Percentiles rank a stretch among this genome's conserved stretches.
phyloP scores from a whole-genome alignment of 345 rosid species.

The Aethionema arabicum region DNA sequence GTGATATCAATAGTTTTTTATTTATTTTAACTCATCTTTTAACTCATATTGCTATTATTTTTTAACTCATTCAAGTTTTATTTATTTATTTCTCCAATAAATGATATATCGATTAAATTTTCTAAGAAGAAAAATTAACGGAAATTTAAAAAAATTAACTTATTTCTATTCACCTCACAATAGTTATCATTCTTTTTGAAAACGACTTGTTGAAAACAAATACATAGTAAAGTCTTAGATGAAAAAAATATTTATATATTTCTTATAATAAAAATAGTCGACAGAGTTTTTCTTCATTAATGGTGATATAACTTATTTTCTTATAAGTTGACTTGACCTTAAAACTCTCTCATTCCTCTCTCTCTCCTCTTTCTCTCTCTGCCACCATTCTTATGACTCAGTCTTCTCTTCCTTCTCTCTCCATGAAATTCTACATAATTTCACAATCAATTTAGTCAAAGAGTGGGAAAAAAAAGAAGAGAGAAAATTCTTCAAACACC shows the following conservation, averaged over 20 bases:
- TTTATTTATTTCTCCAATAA: too few species aligned
- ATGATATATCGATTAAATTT: too few species aligned
- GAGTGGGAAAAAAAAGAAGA: neutral
- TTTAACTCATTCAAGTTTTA: too few species aligned
- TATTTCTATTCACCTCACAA: too few species aligned
- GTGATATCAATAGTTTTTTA: too few species aligned
- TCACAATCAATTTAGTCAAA: neutral
- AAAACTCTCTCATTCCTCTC: constrained; percentile 3
- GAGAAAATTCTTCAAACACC: constrained; percentile 26
- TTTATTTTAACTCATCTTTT: too few species aligned
- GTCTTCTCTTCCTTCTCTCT: constrained; percentile 15
- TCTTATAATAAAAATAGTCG: too few species aligned
- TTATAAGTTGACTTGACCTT: constrained; percentile 29
- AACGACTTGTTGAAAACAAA: constrained; percentile 26
- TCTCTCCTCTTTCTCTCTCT: constrained; percentile 1
- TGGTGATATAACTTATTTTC: neutral
- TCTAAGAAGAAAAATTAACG: too few species aligned
- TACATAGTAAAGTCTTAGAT: neutral
- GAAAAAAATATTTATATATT: neutral
- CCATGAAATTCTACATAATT: neutral
- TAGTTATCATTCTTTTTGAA: too few species aligned
- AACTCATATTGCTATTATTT: too few species aligned
- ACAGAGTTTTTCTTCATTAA: neutral
- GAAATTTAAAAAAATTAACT: too few species aligned
- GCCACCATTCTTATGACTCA: constrained; percentile 19